These are phyloP conservation scores for Hygrophoropsis aurantiaca DNA, from an alignment of 768 basidiomycete species.

Conservation along the genomic window DNA sequence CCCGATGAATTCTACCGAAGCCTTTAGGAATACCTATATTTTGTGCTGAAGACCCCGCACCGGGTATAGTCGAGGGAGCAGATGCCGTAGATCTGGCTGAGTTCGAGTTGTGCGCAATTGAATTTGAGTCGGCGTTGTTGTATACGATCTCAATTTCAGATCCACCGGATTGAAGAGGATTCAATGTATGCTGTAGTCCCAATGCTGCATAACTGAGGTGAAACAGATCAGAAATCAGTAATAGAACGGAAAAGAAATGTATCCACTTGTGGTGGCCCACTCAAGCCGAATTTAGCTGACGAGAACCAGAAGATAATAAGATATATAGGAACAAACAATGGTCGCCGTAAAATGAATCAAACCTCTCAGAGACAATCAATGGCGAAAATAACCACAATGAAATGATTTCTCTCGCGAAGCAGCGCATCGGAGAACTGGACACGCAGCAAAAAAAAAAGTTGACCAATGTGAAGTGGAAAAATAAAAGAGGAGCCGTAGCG, in stretches of 20 bases:
- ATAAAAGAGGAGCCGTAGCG: constrained; percentile 7
- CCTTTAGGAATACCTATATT: constrained; percentile 50
- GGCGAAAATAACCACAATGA: neutral
- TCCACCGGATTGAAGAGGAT: constrained; percentile 69
- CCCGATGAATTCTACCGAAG: constrained; percentile 80
- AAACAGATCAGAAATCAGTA: neutral
- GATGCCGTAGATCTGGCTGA: too few species aligned
- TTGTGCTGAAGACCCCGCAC: constrained; percentile 15
- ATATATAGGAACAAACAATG: too few species aligned
- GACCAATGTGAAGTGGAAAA: neutral
- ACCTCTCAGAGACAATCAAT: constrained; percentile 4
- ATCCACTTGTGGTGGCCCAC: constrained; percentile 2
- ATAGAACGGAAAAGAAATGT: constrained; percentile 6
- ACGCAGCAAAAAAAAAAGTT: neutral
- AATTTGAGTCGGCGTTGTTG: neutral
- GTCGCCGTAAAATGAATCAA: too few species aligned
- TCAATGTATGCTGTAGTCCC: constrained; percentile 69
- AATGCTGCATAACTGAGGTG: constrained; percentile 67
- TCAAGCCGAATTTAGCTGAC: constrained; percentile 1
- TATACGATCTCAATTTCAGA: constrained; percentile 42
- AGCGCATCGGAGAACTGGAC: constrained; percentile 10
- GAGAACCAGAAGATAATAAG: too few species aligned
- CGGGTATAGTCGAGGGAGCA: neutral
- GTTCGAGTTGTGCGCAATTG: neutral
- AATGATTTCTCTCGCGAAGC: constrained; percentile 5